A percentile compares a stretch with the other conserved stretches of the same genome.
Conservation (phyloP, 129 eudicot species). For the Kitagawia praeruptora region DNA sequence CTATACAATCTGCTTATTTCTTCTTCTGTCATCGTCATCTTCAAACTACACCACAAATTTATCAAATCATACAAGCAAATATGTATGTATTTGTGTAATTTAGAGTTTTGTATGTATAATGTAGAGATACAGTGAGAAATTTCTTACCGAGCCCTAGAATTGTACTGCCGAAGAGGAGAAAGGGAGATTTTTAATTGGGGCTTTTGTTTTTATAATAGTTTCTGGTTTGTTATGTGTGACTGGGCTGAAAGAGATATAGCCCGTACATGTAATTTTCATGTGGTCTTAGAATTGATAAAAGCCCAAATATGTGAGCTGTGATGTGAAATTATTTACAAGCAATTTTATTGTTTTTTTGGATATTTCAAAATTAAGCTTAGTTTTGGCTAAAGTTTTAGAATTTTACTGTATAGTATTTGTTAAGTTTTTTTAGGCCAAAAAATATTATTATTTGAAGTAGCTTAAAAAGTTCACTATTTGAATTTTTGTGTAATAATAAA, state of each 20-base stretch:
- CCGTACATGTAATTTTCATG: background rate
- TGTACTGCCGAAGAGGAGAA: background rate
- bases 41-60: background rate
- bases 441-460: too few species aligned
- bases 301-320: too few species aligned
- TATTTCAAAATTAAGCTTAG: too few species aligned
- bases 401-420: too few species aligned
- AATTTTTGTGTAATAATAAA: too few species aligned
- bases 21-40: constrained; percentile 62
- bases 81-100: background rate
- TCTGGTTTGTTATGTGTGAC: background rate
- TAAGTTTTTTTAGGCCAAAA: too few species aligned
- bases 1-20: constrained; percentile 51
- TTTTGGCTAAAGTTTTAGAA: too few species aligned
- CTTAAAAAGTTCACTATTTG: too few species aligned
- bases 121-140: background rate
- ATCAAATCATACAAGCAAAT: background rate
- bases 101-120: background rate
- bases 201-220: background rate
- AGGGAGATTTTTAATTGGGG: background rate
- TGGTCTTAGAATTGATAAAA: background rate
- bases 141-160: constrained; percentile 6
- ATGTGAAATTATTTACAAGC: too few species aligned
- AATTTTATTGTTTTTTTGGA: too few species aligned
- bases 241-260: background rate